Evolutionary conservation across 1,284 basidiomycete species (phyloP).

Genomic region (Takashimella tepidaria): DNA sequence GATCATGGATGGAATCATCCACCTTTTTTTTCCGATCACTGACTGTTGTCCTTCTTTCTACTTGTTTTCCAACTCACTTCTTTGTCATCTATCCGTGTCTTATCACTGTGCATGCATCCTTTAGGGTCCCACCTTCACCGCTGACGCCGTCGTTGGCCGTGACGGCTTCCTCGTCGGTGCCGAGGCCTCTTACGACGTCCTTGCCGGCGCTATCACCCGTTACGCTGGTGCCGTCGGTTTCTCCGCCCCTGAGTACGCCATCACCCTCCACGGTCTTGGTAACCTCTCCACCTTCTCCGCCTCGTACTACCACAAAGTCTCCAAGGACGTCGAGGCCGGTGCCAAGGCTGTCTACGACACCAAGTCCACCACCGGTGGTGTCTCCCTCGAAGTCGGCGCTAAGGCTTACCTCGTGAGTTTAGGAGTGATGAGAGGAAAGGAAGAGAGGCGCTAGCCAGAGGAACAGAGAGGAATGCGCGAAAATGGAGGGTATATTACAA

Average conservation of each 20-base stretch:
- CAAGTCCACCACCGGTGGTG: conserved; percentile 80
- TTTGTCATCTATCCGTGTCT: neutral
- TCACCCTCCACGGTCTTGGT: conserved; percentile 90
- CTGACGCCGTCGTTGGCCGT: conserved; percentile 90
- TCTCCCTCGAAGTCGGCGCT: conserved; percentile 91
- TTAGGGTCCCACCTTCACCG: conserved; percentile 92
- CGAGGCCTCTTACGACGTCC: conserved; percentile 95
- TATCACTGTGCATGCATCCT: neutral
- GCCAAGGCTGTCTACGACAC: conserved; percentile 97
- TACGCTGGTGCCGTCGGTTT: conserved; percentile 84
- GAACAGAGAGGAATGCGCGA: too few species aligned
- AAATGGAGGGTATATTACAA: too few species aligned
- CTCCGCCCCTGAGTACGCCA: conserved; percentile 92
- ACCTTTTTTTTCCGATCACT: conserved; percentile 7
- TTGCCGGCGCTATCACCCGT: conserved; percentile 82
- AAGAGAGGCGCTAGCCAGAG: conserved; percentile 2
- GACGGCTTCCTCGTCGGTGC: conserved; percentile 97
- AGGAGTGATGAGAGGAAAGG: too few species aligned
- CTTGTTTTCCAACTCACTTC: neutral
- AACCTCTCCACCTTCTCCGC: conserved; percentile 93
- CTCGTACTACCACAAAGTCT: conserved; percentile 97
- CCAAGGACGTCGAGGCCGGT: conserved; percentile 88
- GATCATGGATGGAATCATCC: too few species aligned
- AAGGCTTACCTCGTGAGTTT: conserved; percentile 74
- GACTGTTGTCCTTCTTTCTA: neutral